Evolutionary conservation across 768 basidiomycete genomes (phyloP), one percentile per base, ranked within the genome.

Genomic region (Antrodiella citrinella): DNA sequence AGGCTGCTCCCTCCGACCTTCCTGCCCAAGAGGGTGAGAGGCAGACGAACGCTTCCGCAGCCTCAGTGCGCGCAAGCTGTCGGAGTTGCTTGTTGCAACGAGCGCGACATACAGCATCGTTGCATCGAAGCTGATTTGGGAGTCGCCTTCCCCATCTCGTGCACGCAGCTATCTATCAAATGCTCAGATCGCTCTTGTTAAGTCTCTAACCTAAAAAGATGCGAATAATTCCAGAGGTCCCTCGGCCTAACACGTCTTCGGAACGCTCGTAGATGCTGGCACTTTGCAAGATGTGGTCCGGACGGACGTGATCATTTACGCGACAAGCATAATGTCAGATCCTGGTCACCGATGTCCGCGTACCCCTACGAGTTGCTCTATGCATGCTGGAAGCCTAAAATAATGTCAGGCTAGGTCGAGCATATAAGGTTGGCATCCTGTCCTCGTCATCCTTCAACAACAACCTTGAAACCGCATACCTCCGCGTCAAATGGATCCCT

Each of bases 401-500:
- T 35, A 15, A 35, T 35, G 30, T 35, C 30, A 35, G 15, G 30
- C 30, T 7, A 35, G 30, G 7, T 15, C 30, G 30, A 15, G 15
- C 7, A 35, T 35, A 35, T 35, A 35, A 35, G 15, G 30, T 35
- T 35, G 30, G 30, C 30, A 15, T 35, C 30, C 30, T 35, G 15
- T 7, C 30, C 30, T 35, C 7, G 30, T 35, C 30, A 35, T 35
- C 30, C 30, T 35, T 15, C 7, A 15, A 7, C 7, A 35, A 35
- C 30, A 15, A 35, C 30, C 30, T 35, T 35, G 7, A 7, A 7
- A 15, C 30, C 30, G 30, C 30, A 35, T 26, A 5, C 41, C 11
- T 26, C 26, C 39, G 39, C 48, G 24, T 21, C 9, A 26, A 15
- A 35, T 35, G 39, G 25, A 50, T 35, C 49, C 49, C 22, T 41